Base-by-base conservation (phyloP, 1,139 yeast species). In the Lodderomyces parapsilosis region DNA sequence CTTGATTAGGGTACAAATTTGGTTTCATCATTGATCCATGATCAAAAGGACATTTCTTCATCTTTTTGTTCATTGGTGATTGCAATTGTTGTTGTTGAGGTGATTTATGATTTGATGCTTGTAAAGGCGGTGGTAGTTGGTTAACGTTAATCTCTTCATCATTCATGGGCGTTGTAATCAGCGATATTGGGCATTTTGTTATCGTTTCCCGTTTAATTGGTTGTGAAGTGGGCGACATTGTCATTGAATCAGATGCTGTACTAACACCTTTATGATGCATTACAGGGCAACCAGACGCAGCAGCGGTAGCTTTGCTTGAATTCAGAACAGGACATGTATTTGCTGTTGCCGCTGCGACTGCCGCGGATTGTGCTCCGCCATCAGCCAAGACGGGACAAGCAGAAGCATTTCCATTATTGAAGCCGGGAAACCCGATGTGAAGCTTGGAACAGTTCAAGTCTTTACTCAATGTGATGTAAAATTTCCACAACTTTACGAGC, bases 401-500 rank as follows among this genome's bases (percentile, higher is more conserved):
- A 9, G 41, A 19, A 13, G 37, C 38, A 31, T 19, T 42, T 5
- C 38, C 34, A 15, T 45, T 49, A 22, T 52, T 54, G 47, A 67
- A 63, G 18, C 51, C 65, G 1, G 71, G 67, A 4, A 69, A 55
- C 45, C 63, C 60, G 4, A 64, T 59, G 52, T 69, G 78, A 22
- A 69, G 53, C 41, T 61, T 64, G 15, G 68, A 68, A 48, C 68
- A 66, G 44, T 63, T 64, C 6, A 64, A 49, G 39, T 55, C 61
- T 53, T 65, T 56, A 42, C 62, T 63, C 43, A 71, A 64, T 1
- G 73, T 68, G 44, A 65, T 49, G 53, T 71, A 71, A 42, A 71
- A 71, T 37, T 60, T 63, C 78, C 78, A 73, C 42, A 70, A 58
- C 47, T 69, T 68, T 8, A 62, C 50, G 8, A 68, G 50, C 43